Evolutionary conservation across 768 basidiomycete species (phyloP), one percentile per base, ranked within the genome.

Genomic region (Suillus spraguei): DNA sequence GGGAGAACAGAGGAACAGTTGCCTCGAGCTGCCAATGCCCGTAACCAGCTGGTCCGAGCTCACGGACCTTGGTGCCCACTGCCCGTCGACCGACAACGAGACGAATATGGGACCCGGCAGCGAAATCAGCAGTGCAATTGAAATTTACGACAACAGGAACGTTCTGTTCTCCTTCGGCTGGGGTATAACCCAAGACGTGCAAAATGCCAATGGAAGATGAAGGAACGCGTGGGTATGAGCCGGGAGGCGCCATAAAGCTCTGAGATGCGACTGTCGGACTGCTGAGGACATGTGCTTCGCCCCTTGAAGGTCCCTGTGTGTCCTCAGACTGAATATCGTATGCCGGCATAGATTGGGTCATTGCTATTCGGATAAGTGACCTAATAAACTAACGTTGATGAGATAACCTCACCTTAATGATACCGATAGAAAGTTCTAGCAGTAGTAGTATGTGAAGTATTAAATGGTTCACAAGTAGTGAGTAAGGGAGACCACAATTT

Each of bases 71-170:
- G 0, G 93, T 94, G 39, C 80, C 79, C 32, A 94, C 82, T 3
- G 91, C 85, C 65, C 83, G 86, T 64, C 80, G 74, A 36, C 89
- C 92, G 66, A 95, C 80, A 68, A 94, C 86, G 66, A 95, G 85
- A 59, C 93, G 86, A 28, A 94, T 84, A 64, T 82, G 87, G 42
- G 90, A 81, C 1, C 67, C 74, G 3, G 68, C 1, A 4, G 66
- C 67, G 0, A 69, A 60, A 14, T 71, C 71, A 4, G 66, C 60
- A 36, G 67, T 71, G 61, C 75, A 75, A 7, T 81, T 74, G 61
- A 85, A 83, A 11, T 82, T 78, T 66, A 90, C 86, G 41, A 85
- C 80, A 70, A 95, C 84, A 58, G 83, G 85, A 0, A 85, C 81
- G 62, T 87, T 89, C 24, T 81, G 75, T 65, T 83, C 81, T 63